Conservation (phyloP, 164 flowering plant genomes). For the Liriodendron chinense region DNA sequence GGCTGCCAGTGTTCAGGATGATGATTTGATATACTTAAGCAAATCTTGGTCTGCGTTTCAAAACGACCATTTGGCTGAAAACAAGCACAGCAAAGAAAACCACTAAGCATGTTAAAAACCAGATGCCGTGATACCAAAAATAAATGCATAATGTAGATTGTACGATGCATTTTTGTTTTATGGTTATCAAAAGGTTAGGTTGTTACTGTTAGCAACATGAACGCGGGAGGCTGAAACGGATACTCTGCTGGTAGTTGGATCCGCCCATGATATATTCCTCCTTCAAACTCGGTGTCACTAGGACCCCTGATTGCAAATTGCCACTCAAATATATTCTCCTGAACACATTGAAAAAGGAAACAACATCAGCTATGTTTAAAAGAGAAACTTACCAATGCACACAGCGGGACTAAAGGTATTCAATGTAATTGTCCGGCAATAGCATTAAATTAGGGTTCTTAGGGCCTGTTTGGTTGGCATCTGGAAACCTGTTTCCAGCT, state of each 20-base stretch:
- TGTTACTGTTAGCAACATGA: slow-evolving; percentile 84
- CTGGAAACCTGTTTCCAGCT: too few relatives aligned
- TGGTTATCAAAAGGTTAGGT: background rate
- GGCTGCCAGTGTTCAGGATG: slow-evolving; percentile 99
- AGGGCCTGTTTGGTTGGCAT: too few relatives aligned
- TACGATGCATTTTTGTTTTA: background rate
- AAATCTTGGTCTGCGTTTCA: slow-evolving; percentile 96
- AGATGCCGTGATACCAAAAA: too few relatives aligned
- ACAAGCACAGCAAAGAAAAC: background rate
- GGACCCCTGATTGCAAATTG: slow-evolving; percentile 96
- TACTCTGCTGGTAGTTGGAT: slow-evolving; percentile 92
- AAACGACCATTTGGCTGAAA: slow-evolving; percentile 96
- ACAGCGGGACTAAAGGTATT: too few relatives aligned
- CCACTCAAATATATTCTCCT: slow-evolving; percentile 99
- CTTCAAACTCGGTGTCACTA: slow-evolving; percentile 83
- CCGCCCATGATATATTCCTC: slow-evolving; percentile 95
- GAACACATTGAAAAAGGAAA: slow-evolving; percentile 5
- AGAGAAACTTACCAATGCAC: too few relatives aligned
- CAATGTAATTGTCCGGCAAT: too few relatives aligned
- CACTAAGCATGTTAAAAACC: background rate
- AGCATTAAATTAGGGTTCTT: too few relatives aligned
- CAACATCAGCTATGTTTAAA: background rate
- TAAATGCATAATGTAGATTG: background rate
- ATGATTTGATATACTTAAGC: slow-evolving; percentile 93
- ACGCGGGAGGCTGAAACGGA: slow-evolving; percentile 94